phyloP scores from a whole-genome alignment of 2,329 filamentous ascomycete genomes.

The Setomelanomma holmii region DNA sequence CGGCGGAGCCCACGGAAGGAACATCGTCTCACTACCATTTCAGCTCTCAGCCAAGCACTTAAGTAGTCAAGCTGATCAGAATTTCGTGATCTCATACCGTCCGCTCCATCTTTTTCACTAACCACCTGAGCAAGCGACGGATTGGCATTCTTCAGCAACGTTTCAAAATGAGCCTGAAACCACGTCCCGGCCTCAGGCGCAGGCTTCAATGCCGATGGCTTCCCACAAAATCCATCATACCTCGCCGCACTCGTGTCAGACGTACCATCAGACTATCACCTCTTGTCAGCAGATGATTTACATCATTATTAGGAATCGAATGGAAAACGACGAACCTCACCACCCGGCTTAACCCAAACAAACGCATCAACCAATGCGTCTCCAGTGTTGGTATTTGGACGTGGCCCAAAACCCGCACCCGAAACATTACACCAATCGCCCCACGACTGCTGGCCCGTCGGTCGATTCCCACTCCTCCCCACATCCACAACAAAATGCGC shows the following conservation, averaged over 20 bases:
- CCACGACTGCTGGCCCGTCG: slow-evolving; percentile 62
- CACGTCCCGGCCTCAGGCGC: slow-evolving; percentile 74
- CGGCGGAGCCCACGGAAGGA: no score
- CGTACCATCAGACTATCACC: slow-evolving; percentile 52
- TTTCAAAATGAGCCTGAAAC: slow-evolving; percentile 61
- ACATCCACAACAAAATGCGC: slow-evolving; percentile 62
- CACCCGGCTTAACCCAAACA: slow-evolving; percentile 75
- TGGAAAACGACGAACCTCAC: slow-evolving; percentile 44
- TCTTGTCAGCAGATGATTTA: slow-evolving; percentile 7
- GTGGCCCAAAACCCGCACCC: slow-evolving; percentile 68
- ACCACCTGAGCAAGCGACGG: slow-evolving; percentile 30
- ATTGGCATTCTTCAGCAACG: slow-evolving; percentile 44
- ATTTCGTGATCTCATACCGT: background rate
- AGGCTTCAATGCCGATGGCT: slow-evolving; percentile 63
- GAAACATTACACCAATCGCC: slow-evolving; percentile 74
- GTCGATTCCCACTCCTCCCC: slow-evolving; percentile 68
- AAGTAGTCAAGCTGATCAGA: background rate
- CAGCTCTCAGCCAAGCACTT: no score
- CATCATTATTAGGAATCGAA: background rate
- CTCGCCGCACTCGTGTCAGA: slow-evolving; percentile 52
- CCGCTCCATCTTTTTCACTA: background rate
- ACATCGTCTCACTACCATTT: no score
- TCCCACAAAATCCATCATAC: slow-evolving; percentile 64
- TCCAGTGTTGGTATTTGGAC: slow-evolving; percentile 69
- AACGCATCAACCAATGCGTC: slow-evolving; percentile 68